phyloP scores from a whole-genome alignment of 176 grass and related monocot species.

The Eragrostis nindensis region DNA sequence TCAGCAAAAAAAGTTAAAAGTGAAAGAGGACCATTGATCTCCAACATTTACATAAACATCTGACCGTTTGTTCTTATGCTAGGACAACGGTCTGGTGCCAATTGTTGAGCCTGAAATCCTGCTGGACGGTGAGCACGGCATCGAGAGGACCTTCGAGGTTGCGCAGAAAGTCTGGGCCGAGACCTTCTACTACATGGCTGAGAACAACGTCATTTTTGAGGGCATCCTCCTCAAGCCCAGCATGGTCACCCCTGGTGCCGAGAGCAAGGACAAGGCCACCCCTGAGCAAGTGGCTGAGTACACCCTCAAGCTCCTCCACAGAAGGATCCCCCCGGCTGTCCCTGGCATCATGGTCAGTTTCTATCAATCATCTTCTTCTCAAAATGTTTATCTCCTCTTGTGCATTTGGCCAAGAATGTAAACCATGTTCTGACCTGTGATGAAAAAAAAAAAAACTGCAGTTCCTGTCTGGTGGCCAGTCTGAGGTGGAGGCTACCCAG shows the following conservation, averaged over 20 bases:
- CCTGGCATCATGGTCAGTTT: slow-evolving; percentile 89
- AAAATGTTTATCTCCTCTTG: not conserved
- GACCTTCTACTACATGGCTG: slow-evolving; percentile 81
- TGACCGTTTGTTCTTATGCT: slow-evolving; percentile 1
- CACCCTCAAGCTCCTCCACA: slow-evolving; percentile 89
- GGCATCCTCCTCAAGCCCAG: slow-evolving; percentile 97
- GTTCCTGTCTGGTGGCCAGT: slow-evolving; percentile 98
- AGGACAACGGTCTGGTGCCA: slow-evolving; percentile 98
- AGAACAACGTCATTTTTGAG: slow-evolving; percentile 93
- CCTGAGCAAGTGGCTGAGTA: slow-evolving; percentile 81
- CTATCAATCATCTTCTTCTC: not conserved
- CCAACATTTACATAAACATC: not conserved
- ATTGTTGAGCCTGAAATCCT: slow-evolving; percentile 98
- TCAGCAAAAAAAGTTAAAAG: not conserved
- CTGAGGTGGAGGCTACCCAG: slow-evolving; percentile 90
- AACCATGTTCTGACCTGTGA: not conserved
- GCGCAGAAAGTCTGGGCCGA: slow-evolving; percentile 92
- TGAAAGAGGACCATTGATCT: not conserved
- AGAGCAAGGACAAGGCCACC: slow-evolving; percentile 74
- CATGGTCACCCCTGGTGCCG: slow-evolving; percentile 98
- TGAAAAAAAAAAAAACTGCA: slow-evolving; percentile 26
- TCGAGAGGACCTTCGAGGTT: slow-evolving; percentile 90
- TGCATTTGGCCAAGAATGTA: not conserved
- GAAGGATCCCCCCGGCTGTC: slow-evolving; percentile 91
- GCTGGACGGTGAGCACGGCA: slow-evolving; percentile 83